A percentile compares a stretch with the other conserved stretches of the same genome.
phyloP scores from a whole-genome alignment of 176 grass and related monocot genomes.

The Eragrostis curvula region DNA sequence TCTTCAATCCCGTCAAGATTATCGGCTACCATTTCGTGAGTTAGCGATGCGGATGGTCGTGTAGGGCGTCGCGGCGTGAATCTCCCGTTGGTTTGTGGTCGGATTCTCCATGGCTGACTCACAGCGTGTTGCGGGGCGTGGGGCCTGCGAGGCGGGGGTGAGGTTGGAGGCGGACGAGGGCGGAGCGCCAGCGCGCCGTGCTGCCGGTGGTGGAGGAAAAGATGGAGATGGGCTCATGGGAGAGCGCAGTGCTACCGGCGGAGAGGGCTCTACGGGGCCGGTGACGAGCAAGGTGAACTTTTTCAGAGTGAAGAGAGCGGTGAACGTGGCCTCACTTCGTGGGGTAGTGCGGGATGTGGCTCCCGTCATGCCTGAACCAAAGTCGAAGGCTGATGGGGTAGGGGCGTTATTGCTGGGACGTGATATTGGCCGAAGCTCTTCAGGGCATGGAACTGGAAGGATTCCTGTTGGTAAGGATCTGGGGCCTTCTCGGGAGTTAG shows the following conservation, averaged over 20 bases:
- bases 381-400: neutral
- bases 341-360: neutral
- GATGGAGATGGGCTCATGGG: neutral
- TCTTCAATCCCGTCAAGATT: too few relatives aligned
- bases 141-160: neutral
- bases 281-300: neutral
- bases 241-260: too few relatives aligned
- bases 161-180: neutral
- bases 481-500: neutral
- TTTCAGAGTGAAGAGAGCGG: neutral
- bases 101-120: neutral
- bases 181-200: neutral
- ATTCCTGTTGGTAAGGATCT: neutral
- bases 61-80: constrained; percentile 21
- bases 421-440: too few relatives aligned
- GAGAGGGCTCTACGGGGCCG: neutral
- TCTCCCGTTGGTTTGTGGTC: constrained; percentile 19
- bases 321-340: neutral
- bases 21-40: neutral
- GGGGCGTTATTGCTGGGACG: too few relatives aligned
- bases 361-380: neutral
- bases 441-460: too few relatives aligned
- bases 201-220: neutral
- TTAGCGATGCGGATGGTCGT: constrained; percentile 15
- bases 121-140: neutral